Evolutionary conservation across 371 early-diverging fungal species (phyloP).

Genomic region (Mucor plumbeus): DNA sequence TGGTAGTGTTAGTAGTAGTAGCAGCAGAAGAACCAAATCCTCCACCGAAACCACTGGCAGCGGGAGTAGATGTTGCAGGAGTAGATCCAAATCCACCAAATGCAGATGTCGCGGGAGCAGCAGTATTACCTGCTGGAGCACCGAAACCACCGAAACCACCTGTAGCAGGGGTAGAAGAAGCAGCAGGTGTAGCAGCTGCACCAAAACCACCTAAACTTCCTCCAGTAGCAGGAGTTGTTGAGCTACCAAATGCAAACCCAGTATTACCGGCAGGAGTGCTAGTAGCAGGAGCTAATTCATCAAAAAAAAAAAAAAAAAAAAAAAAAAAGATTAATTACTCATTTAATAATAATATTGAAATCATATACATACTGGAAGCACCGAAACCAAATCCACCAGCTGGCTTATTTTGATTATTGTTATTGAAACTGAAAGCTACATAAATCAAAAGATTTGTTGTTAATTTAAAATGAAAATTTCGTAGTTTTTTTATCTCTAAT

Average conservation of each 20-base stretch:
- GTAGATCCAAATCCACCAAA: conserved; percentile 19
- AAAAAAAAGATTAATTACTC: neutral
- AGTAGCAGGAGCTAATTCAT: conserved; percentile 11
- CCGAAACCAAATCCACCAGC: conserved; percentile 36
- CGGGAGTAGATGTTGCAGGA: conserved; percentile 10
- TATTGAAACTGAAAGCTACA: conserved; percentile 38
- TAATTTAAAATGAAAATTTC: too few species aligned
- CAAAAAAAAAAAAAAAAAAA: too few species aligned
- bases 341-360: neutral
- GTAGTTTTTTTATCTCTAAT: neutral
- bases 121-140: conserved; percentile 7
- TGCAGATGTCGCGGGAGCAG: conserved; percentile 15
- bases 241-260: conserved; percentile 28
- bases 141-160: conserved; percentile 33
- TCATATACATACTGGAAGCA: conserved; percentile 10
- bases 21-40: conserved; percentile 15
- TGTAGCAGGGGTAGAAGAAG: conserved; percentile 23
- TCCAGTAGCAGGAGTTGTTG: conserved; percentile 22
- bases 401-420: conserved; percentile 37
- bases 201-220: conserved; percentile 40
- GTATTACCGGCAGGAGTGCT: conserved; percentile 36
- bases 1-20: neutral
- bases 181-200: conserved; percentile 18
- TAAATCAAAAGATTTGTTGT: neutral
- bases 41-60: conserved; percentile 15